Base-by-base conservation (phyloP, 805 yeast genomes). In the Candida sphagnicola region DNA sequence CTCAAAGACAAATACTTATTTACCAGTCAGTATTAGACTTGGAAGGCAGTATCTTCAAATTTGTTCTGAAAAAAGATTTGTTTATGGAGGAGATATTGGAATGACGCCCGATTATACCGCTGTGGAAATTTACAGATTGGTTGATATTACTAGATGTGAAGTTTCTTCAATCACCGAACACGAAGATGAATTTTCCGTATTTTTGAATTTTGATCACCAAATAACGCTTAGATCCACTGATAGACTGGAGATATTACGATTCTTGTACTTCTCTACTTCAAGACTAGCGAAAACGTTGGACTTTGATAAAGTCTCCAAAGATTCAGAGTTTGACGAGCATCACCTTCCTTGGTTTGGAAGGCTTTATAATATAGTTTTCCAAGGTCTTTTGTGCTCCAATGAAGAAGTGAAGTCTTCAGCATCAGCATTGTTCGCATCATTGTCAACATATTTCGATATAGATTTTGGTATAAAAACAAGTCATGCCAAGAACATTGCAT, bases 21-120 rank as follows among this genome's bases (percentile, higher is more conserved):
- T 73, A 14, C 82, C 86, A 1, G 82, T 82, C 3, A 72, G 77
- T 0, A 42, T 87, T 43, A 80, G 77, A 48, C 72, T 87, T 38
- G 95, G 95, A 5, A 74, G 83, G 40, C 78, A 77, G 48, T 82
- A 68, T 61, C 51, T 86, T 31, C 90, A 84, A 53, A 59, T 85
- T 4, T 65, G 64, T 41, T 47, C 53, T 3, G 59, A 51, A 18
- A 58, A 59, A 5, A 34, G 40, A 16, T 44, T 50, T 4, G 36
- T 42, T 4, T 57, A 56, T 21, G 42, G 44, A 11, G 51, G 47
- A 5, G 49, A 50, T 4, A 33, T 47, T 8, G 42, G 53, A 16
- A 58, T 50, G 1, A 62, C 67, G 3, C 45, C 48, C 18, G 53
- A 57, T 0, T 58, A 62, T 38, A 48, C 52, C 8, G 68, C 72